Evolutionary conservation across 73 alveolate genomes (phyloP), one percentile per base, ranked within the genome.

Genomic region (Stentor roeselii): DNA sequence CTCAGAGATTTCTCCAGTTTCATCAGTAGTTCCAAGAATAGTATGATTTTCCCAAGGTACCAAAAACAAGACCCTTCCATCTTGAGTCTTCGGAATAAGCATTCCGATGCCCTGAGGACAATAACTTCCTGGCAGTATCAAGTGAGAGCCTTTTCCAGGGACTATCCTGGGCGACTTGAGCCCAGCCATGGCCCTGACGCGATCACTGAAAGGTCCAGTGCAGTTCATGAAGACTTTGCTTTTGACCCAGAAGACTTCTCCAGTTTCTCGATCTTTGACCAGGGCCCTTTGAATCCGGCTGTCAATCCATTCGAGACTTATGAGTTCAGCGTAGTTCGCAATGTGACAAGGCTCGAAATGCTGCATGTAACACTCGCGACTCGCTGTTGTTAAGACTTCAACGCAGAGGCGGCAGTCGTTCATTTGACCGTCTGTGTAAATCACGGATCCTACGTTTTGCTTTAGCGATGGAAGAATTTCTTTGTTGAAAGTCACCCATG

Each of bases 21-120:
- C 92, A 87, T 95, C 99, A 0, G 99, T 95, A 0, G 99, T 91
- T 41, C 99, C 99, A 36, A 89, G 91, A 61, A 95, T 85, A 4
- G 93, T 85, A 60, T 92, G 84, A 3, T 93, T 96, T 59, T 76
- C 86, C 91, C 92, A 93, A 2, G 95, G 96, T 36, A 93, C 76
- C 38, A 92, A 34, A 76, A 93, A 91, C 78, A 95, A 60, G 32
- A 93, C 86, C 85, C 99, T 86, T 39, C 97, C 97, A 85, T 95
- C 99, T 39, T 76, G 35, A 11, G 99, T 93, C 82, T 93, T 78
- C 32, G 97, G 97, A 59, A 95, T 93, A 3, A 95, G 60, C 50
- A 90, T 59, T 0, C 98, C 87, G 80, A 75, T 83, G 82, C 42
- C 38, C 82, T 82, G 27, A 89, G 97, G 80, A 76, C 90, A 59